Base-by-base conservation (phyloP, 805 yeast genomes). In the Nakazawaea pomicola region DNA sequence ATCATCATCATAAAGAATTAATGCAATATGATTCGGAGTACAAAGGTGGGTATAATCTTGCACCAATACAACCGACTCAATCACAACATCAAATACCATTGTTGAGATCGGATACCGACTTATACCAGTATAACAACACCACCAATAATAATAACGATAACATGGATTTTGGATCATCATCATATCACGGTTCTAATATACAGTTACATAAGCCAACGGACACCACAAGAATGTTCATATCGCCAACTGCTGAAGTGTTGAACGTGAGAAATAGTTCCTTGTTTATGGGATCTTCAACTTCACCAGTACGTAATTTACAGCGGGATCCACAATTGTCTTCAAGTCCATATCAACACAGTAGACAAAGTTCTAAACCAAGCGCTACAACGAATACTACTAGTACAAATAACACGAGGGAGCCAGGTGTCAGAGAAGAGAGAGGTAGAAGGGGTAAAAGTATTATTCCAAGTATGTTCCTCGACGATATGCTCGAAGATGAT, bases 221-320 rank as follows among this genome's bases (percentile, higher is more conserved):
- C 46, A 58, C 65, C 49, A 68, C 74, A 29, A 64, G 56, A 40
- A 68, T 81, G 73, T 86, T 82, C 58, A 75, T 84, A 40, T 84
- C 93, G 3, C 95, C 95, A 25, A 86, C 95, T 1, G 80, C 80
- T 14, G 88, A 83, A 52, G 82, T 80, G 14, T 73, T 80, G 24
- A 33, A 42, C 12, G 35, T 33, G 9, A 30, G 36, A 24, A 31
- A 32, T 12, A 38, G 23, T 4, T 19, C 31, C 7, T 5, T 17
- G 30, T 17, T n/a, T 27, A 3, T 15, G 4, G 30, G n/a, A n/a
- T n/a, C 15, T 21, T 14, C 10, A n/a, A 12, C 11, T 5, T n/a
- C 29, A 10, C 14, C 29, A 30, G 9, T 9, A 14, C 10, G 6
- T 15, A 18, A 14, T 10, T 9, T 19, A 15, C 19, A 10, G 15